Percentiles rank a stretch among this genome's conserved stretches.
Conservation (phyloP, 208 protist species). For the Leishmania major region DNA sequence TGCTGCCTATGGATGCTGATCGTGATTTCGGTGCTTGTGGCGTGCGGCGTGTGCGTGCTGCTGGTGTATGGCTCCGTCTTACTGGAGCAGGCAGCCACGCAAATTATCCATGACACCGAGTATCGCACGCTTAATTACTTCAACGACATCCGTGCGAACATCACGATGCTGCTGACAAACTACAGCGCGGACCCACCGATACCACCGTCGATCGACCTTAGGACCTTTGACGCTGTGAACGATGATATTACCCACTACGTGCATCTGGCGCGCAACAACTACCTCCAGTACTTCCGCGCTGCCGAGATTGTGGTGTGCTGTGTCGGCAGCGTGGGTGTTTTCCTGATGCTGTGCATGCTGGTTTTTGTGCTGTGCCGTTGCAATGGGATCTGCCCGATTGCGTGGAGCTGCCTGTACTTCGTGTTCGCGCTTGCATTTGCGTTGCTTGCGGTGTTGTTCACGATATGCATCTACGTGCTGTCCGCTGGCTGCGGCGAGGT, state of each 20-base stretch:
- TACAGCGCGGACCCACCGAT: constrained; percentile 33
- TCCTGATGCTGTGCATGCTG: constrained; percentile 60
- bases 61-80: constrained; percentile 60
- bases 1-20: constrained; percentile 80
- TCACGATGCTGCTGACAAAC: constrained; percentile 43
- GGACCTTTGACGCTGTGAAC: constrained; percentile 46
- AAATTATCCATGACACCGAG: constrained; percentile 37
- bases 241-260: constrained; percentile 32
- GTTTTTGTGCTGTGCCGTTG: constrained; percentile 62
- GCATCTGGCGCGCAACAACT: constrained; percentile 35
- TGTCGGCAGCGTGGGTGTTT: constrained; percentile 53
- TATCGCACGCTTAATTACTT: constrained; percentile 54
- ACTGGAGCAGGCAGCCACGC: constrained; percentile 31
- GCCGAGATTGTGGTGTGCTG: constrained; percentile 55
- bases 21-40: constrained; percentile 47
- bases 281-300: constrained; percentile 70
- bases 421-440: constrained; percentile 66
- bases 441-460: constrained; percentile 61
- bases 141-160: constrained; percentile 32
- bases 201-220: constrained; percentile 30
- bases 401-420: constrained; percentile 60
- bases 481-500: constrained; percentile 65
- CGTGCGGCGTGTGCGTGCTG: constrained; percentile 55
- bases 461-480: constrained; percentile 47
- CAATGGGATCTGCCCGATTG: constrained; percentile 37